Evolutionary conservation across 495 filamentous ascomycete genomes (phyloP), one percentile per base, ranked within the genome.

Genomic region (Letharia columbiana): DNA sequence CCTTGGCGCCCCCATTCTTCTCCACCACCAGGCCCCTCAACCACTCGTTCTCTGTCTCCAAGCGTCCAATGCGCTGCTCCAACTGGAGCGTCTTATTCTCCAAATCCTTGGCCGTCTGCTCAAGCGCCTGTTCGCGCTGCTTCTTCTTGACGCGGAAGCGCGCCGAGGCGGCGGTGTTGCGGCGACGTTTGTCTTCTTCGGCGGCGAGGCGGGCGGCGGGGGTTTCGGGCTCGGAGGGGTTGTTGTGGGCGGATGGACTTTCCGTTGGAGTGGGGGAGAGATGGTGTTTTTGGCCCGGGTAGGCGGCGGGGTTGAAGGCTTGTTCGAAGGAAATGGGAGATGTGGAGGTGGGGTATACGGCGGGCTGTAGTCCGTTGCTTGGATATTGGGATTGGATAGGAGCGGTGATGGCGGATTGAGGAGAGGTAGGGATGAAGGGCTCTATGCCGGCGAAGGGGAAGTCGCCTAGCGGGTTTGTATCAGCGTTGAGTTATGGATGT

Each of bases 81-180:
- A 98, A 83, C 15, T 77, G 78, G 15, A 78, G 79, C 52, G 95
- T 89, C 78, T 92, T 92, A 45, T 96, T 93, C 11, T 83, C 84
- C 74, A 96, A 91, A 70, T 97, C 94, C 76, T 95, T 93, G 66
- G 94, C 89, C 57, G 86, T 86, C 64, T 87, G 87, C 79, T 98
- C 94, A 66, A 98, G 88, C 4, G 89, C 88, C 74, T 94, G 90
- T 79, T 98, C 94, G 63, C 94, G 90, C 77, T 96, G 91, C 84
- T 98, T 98, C 90, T 98, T 98, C 85, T 98, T 98, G 72, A 96
- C 86, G 65, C 94, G 89, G 84, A 98, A 98, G 63, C 94, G 89
- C 31, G 94, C 94, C 60, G 85, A 89, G 52, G 94, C 94, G 45
- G 94, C 94, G 1, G 94, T 98, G 77, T 98, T 98, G 67, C 94